Conservation (phyloP, 768 basidiomycete species). For the Clitopilus hobsonii region DNA sequence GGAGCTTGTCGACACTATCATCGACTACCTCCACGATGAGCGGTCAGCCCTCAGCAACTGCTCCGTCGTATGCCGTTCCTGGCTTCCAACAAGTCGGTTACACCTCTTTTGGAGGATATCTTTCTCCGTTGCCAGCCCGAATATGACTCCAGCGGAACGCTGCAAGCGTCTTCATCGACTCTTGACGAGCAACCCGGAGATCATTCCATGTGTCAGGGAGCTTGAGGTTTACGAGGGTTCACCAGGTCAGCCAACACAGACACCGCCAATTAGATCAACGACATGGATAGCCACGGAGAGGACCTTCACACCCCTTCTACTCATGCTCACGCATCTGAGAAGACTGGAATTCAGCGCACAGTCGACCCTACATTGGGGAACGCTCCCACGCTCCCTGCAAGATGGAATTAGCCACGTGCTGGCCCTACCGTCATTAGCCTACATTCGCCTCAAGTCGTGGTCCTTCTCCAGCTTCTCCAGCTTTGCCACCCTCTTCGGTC, state of each 20-base stretch:
- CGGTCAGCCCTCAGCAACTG: slow-evolving; percentile 23
- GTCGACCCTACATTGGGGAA: slow-evolving; percentile 29
- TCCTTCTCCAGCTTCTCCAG: slow-evolving; percentile 30
- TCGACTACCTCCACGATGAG: slow-evolving; percentile 39
- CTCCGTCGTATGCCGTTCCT: slow-evolving; percentile 31
- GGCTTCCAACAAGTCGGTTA: slow-evolving; percentile 32
- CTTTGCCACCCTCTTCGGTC: slow-evolving; percentile 27
- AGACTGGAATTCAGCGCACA: slow-evolving; percentile 33
- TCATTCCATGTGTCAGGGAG: slow-evolving; percentile 29
- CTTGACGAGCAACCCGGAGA: slow-evolving; percentile 25
- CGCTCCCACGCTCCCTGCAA: slow-evolving; percentile 28
- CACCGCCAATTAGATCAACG: slow-evolving; percentile 16
- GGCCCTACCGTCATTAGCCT: slow-evolving; percentile 27
- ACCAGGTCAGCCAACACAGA: slow-evolving; percentile 19
- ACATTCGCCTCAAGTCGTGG: slow-evolving; percentile 36
- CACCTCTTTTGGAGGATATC: slow-evolving; percentile 36
- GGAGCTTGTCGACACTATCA: slow-evolving; percentile 42
- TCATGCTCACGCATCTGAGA: slow-evolving; percentile 29
- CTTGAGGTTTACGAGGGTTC: slow-evolving; percentile 36
- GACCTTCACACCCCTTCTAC: slow-evolving; percentile 30
- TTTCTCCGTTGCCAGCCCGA: slow-evolving; percentile 22
- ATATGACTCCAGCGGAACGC: slow-evolving; percentile 17
- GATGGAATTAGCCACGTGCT: slow-evolving; percentile 31
- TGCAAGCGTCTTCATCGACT: slow-evolving; percentile 32
- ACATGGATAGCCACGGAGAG: slow-evolving; percentile 35